phyloP scores from a whole-genome alignment of 192 early-diverging fungal genomes.

The Podila minutissima region DNA sequence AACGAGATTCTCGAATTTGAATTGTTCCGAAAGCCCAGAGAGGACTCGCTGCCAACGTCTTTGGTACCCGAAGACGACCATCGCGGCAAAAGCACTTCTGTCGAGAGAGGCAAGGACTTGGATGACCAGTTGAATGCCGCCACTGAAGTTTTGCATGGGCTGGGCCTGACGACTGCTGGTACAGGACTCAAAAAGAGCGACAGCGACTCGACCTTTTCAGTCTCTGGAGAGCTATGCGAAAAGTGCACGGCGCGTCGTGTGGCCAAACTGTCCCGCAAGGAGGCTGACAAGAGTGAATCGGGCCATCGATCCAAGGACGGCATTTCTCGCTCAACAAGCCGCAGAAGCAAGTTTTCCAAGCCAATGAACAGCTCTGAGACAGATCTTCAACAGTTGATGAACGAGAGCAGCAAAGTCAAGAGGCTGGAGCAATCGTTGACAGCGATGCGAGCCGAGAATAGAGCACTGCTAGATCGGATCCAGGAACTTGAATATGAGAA shows the following conservation, averaged over 20 bases:
- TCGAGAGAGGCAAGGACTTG: background rate
- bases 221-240: background rate
- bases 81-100: background rate
- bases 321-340: background rate
- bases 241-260: background rate
- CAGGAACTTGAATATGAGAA: conserved; percentile 43
- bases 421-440: conserved; percentile 37
- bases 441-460: conserved; percentile 42
- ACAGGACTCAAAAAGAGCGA: too few relatives aligned
- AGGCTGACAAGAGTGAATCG: background rate
- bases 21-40: conserved; percentile 61
- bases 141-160: background rate
- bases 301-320: too few relatives aligned
- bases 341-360: background rate
- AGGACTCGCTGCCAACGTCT: background rate
- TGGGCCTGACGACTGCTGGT: background rate
- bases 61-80: background rate
- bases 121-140: background rate
- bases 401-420: conserved; percentile 23
- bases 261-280: background rate
- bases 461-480: conserved; percentile 37
- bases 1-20: conserved; percentile 77
- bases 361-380: conserved; percentile 5
- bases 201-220: background rate
- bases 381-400: conserved; percentile 14